A percentile compares a stretch with the other conserved stretches of the same genome.
Conservation (phyloP, 768 basidiomycete species). For the Hemileccinum rubropunctum region DNA sequence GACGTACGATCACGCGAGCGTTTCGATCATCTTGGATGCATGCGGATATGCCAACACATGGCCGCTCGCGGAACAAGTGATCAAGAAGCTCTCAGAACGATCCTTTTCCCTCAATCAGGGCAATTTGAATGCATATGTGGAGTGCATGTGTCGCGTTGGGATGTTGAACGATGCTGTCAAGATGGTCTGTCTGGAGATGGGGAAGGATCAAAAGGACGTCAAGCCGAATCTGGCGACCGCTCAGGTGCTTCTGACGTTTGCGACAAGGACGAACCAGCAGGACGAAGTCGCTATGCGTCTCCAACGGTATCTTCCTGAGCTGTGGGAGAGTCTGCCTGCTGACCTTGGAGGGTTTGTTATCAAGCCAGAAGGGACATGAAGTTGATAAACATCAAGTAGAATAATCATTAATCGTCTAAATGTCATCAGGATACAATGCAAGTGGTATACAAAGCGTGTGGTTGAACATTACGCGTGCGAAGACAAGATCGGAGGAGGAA, state of each 20-base stretch:
- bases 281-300: slow-evolving; percentile 46
- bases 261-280: slow-evolving; percentile 40
- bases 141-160: slow-evolving; percentile 77
- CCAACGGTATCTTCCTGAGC: slow-evolving; percentile 37
- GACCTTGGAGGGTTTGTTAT: slow-evolving; percentile 19
- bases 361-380: slow-evolving; percentile 14
- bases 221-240: slow-evolving; percentile 49
- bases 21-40: slow-evolving; percentile 84
- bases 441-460: slow-evolving; percentile 45
- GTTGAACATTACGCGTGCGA: slow-evolving; percentile 58
- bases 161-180: slow-evolving; percentile 65
- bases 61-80: slow-evolving; percentile 52
- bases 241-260: slow-evolving; percentile 55
- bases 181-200: slow-evolving; percentile 66
- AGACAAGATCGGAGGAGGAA: slow-evolving; percentile 47
- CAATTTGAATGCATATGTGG: slow-evolving; percentile 82
- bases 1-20: slow-evolving; percentile 56
- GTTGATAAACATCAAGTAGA: slow-evolving; percentile 3
- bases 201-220: slow-evolving; percentile 39
- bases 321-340: slow-evolving; percentile 31
- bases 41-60: slow-evolving; percentile 63
- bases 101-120: slow-evolving; percentile 55
- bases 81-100: slow-evolving; percentile 46
- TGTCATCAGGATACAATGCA: slow-evolving; percentile 24
- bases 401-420: slow-evolving; percentile 12